Base-by-base conservation (phyloP, 2,329 filamentous ascomycete genomes). In the Fusarium sp. region DNA sequence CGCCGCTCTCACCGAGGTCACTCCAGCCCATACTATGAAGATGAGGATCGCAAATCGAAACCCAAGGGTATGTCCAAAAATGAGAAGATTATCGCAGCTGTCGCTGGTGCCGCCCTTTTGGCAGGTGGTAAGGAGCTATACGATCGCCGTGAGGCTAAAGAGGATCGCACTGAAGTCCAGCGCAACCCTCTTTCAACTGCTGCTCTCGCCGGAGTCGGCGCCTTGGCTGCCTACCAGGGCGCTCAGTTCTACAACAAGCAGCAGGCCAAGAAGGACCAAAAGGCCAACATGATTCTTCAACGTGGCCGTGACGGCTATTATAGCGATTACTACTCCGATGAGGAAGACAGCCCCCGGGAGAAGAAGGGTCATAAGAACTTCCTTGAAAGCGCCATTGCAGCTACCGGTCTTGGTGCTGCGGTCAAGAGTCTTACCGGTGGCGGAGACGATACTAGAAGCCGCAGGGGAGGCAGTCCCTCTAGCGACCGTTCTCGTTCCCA, bases 41-140 rank as follows among this genome's bases (percentile, higher is more conserved):
- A 90, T 65, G 89, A 92, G 63, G 85, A 77, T n/a, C 76, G 77
- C 53, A 75, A 71, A 78, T 62, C 70, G 82, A 86, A 70, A 81
- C 85, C 62, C 79, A 79, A 77, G 68, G 74, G 76, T 65, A 78
- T 90, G 61, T 84, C 84, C 63, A 87, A 89, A 78, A 86, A 90
- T 72, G 85, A 90, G 69, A 89, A 90, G 78, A 88, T 90, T 66
- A 83, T 90, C 46, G 88, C 88, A 22, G 88, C 87, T n/a, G 83
- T 90, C 33, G 85, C 87, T 35, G 88, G 88, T 41, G 88, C 88
- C 52, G 86, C 88, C 32, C 78, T 90, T 22, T 86, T 87, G n/a
- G 86, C 87, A 11, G 88, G 88, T 50, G 87, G 87, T 50, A 90
- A 91, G 78, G 88, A 91, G 75, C 77, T 90, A 6, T 90, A 84